Conservation (phyloP, 768 basidiomycete genomes). For the Boletus reticuloceps region DNA sequence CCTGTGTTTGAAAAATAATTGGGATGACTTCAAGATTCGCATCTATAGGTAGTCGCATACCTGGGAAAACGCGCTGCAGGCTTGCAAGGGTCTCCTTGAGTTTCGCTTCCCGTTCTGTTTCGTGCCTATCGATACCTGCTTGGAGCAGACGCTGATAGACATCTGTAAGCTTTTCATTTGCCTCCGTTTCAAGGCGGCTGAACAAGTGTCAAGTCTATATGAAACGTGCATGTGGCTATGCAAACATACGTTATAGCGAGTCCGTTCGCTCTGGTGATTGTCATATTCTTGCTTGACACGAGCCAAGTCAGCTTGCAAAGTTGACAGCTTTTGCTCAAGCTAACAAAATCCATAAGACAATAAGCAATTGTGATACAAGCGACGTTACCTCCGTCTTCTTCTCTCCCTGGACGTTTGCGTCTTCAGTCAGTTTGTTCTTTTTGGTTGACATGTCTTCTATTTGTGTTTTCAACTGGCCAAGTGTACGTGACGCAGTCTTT, state of each 20-base stretch:
- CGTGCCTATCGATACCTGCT: slow-evolving; percentile 85
- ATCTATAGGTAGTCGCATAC: slow-evolving; percentile 33
- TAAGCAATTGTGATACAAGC: too few species aligned
- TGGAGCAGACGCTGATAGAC: slow-evolving; percentile 83
- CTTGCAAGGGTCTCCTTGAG: slow-evolving; percentile 84
- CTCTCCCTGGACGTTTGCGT: slow-evolving; percentile 44
- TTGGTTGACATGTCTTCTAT: slow-evolving; percentile 63
- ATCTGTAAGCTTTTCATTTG: slow-evolving; percentile 86
- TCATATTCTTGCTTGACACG: slow-evolving; percentile 75
- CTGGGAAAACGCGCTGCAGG: slow-evolving; percentile 88
- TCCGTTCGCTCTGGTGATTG: slow-evolving; percentile 80
- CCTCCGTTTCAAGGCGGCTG: slow-evolving; percentile 88
- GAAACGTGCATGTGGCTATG: not conserved
- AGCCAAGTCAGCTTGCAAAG: slow-evolving; percentile 59
- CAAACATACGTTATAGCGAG: slow-evolving; percentile 62
- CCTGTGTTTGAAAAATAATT: slow-evolving; percentile 40
- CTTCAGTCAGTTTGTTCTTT: slow-evolving; percentile 53
- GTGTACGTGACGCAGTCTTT: slow-evolving; percentile 64
- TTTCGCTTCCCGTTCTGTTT: slow-evolving; percentile 78
- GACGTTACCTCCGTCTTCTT: slow-evolving; percentile 56
- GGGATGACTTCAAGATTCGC: not conserved
- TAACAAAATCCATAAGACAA: slow-evolving; percentile 5
- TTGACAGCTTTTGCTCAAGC: slow-evolving; percentile 60
- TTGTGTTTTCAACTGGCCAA: slow-evolving; percentile 66
- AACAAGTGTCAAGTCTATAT: not conserved